Evolutionary conservation across 352 stramenopile species (phyloP).

Genomic region (Hyaloperonospora brassicae): DNA sequence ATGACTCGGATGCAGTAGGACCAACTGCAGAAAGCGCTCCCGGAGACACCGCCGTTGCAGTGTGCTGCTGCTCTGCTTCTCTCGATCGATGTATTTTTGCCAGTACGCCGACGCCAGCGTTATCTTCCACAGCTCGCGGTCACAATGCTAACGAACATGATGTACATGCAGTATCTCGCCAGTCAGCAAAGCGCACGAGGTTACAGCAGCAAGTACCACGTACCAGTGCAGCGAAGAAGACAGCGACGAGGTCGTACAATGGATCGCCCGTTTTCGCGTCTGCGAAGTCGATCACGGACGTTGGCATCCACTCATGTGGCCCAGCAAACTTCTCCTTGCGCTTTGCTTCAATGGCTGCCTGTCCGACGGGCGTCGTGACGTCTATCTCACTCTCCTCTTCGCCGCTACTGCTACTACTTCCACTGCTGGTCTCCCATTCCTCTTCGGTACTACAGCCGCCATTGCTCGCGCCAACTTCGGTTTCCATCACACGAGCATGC

Average conservation of each 20-base stretch:
- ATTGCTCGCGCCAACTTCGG: slow-evolving; percentile 19
- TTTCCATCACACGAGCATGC: slow-evolving; percentile 22
- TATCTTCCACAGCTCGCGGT: slow-evolving; percentile 49
- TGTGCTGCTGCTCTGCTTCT: slow-evolving; percentile 15
- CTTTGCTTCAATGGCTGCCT: slow-evolving; percentile 28
- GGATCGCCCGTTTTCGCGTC: slow-evolving; percentile 82
- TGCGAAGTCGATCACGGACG: slow-evolving; percentile 80
- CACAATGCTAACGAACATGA: slow-evolving; percentile 44
- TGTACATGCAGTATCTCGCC: slow-evolving; percentile 1
- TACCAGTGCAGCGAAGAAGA: slow-evolving; percentile 78
- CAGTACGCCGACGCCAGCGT: slow-evolving; percentile 60
- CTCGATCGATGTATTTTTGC: slow-evolving; percentile 54
- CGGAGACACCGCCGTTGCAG: slow-evolving; percentile 28
- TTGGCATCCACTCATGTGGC: slow-evolving; percentile 44
- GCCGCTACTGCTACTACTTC: slow-evolving; percentile 37
- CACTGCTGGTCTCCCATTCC: slow-evolving; percentile 47
- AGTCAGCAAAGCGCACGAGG: neutral
- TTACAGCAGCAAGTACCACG: slow-evolving; percentile 7
- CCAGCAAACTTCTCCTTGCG: slow-evolving; percentile 46
- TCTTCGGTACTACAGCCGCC: slow-evolving; percentile 25
- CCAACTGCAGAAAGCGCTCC: slow-evolving; percentile 66
- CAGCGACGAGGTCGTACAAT: slow-evolving; percentile 76
- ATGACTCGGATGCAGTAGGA: slow-evolving; percentile 70
- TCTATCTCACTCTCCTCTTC: slow-evolving; percentile 39
- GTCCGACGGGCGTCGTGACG: slow-evolving; percentile 11